phyloP scores from a whole-genome alignment of 768 basidiomycete genomes.

The Cubamyces lactineus region DNA sequence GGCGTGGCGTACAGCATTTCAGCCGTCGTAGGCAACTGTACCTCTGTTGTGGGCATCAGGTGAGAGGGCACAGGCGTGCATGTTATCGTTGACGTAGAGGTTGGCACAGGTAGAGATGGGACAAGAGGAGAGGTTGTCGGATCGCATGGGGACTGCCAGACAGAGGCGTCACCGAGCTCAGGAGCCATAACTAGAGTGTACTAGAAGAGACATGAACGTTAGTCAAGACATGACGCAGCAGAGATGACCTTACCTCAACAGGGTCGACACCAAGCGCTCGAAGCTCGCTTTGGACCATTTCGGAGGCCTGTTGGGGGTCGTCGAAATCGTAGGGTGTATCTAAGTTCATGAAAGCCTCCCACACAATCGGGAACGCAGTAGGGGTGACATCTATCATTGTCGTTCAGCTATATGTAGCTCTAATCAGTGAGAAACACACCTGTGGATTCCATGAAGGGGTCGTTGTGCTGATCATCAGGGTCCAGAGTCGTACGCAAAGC shows the following conservation, averaged over 20 bases:
- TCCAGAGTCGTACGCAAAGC: not conserved
- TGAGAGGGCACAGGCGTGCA: too few species aligned
- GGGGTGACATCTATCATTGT: not conserved
- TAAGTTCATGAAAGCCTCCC: not conserved
- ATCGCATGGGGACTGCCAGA: not conserved
- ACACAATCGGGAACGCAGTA: not conserved
- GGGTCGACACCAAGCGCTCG: not conserved
- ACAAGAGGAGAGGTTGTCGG: not conserved
- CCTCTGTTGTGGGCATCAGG: too few species aligned
- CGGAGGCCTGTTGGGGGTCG: not conserved
- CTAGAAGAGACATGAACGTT: not conserved
- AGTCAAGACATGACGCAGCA: not conserved
- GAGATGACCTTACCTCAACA: not conserved
- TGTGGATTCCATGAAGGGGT: not conserved
- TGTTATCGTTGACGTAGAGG: too few species aligned
- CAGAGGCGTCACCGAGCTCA: not conserved
- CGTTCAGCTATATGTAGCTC: too few species aligned
- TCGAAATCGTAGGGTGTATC: not conserved
- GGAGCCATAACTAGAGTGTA: not conserved
- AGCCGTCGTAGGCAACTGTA: too few species aligned
- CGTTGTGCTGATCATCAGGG: not conserved
- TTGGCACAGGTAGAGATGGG: not conserved
- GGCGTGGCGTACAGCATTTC: too few species aligned
- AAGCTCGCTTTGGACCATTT: not conserved
- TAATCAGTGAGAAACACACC: not conserved